A percentile compares a stretch with the other conserved stretches of the same genome.
phyloP scores from a whole-genome alignment of 1,139 yeast genomes.

The Zygotorulaspora mrakii region DNA sequence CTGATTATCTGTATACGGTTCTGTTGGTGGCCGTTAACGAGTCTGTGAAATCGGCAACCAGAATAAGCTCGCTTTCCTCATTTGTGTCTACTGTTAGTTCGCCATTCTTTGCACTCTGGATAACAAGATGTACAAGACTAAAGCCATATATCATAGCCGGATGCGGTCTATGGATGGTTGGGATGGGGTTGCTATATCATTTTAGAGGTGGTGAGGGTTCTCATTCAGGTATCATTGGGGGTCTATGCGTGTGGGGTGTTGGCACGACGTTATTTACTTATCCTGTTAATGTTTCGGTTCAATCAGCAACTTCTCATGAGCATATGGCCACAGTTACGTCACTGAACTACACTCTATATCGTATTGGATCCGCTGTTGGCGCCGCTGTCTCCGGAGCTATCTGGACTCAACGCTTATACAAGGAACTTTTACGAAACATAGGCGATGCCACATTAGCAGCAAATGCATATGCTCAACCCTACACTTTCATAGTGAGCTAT shows the following conservation, averaged over 20 bases:
- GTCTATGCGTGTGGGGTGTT: constrained; percentile 58
- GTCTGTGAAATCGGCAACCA: constrained; percentile 53
- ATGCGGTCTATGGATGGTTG: constrained; percentile 48
- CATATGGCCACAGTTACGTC: constrained; percentile 57
- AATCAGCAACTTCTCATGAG: constrained; percentile 56
- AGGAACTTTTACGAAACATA: constrained; percentile 24
- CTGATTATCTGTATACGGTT: constrained; percentile 60
- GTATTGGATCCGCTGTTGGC: constrained; percentile 51
- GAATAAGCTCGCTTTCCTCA: constrained; percentile 60
- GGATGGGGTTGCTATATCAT: constrained; percentile 53
- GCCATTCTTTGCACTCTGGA: constrained; percentile 51
- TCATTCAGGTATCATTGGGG: constrained; percentile 57
- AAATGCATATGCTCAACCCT: constrained; percentile 50
- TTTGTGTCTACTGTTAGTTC: constrained; percentile 61
- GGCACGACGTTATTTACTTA: constrained; percentile 70
- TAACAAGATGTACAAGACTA: constrained; percentile 48
- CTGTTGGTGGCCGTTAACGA: constrained; percentile 57
- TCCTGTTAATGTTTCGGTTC: constrained; percentile 59
- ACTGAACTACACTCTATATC: constrained; percentile 49
- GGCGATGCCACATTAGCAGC: constrained; percentile 39
- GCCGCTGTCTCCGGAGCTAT: constrained; percentile 53
- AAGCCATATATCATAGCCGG: constrained; percentile 60
- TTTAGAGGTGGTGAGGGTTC: constrained; percentile 51
- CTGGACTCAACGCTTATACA: constrained; percentile 50
- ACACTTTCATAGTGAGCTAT: constrained; percentile 42